Evolutionary conservation across 768 basidiomycete species (phyloP).

Genomic region (Macrocybe gigantea): DNA sequence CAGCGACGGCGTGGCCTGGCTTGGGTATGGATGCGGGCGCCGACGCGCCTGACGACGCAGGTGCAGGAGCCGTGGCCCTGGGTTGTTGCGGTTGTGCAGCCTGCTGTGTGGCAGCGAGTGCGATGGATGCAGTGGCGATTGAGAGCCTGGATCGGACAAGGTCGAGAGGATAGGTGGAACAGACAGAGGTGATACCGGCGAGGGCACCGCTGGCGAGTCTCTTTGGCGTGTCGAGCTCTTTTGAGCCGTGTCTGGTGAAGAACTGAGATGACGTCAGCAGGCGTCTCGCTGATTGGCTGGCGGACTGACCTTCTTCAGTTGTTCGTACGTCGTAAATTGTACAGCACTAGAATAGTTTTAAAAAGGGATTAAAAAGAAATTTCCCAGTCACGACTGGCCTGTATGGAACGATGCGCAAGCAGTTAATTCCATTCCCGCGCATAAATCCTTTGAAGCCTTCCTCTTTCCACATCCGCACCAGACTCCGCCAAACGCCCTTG

Average conservation of each 20-base stretch:
- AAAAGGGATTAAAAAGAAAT: background rate
- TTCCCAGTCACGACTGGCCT: conserved; percentile 28
- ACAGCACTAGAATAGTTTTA: conserved; percentile 50
- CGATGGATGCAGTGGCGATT: conserved; percentile 85
- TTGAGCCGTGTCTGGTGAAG: conserved; percentile 65
- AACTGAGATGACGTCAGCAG: conserved; percentile 43
- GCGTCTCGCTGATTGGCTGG: background rate
- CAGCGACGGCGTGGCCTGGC: conserved; percentile 21
- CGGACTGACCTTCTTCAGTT: conserved; percentile 69
- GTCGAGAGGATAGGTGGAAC: conserved; percentile 93
- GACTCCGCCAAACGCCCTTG: conserved; percentile 77
- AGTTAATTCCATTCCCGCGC: conserved; percentile 88
- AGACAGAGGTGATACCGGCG: conserved; percentile 92
- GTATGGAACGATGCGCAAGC: conserved; percentile 90
- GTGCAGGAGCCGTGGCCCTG: conserved; percentile 14
- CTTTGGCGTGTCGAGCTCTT: conserved; percentile 82
- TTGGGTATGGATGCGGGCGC: conserved; percentile 20
- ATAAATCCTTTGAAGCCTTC: conserved; percentile 92
- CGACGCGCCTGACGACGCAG: conserved; percentile 15
- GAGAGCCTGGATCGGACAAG: conserved; percentile 89
- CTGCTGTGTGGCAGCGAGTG: conserved; percentile 19
- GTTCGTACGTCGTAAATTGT: conserved; percentile 86
- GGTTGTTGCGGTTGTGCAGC: conserved; percentile 9
- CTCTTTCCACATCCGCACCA: conserved; percentile 87
- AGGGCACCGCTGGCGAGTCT: conserved; percentile 83